Base-by-base conservation (phyloP, 805 yeast species). In the Wickerhamiella lipophila region DNA sequence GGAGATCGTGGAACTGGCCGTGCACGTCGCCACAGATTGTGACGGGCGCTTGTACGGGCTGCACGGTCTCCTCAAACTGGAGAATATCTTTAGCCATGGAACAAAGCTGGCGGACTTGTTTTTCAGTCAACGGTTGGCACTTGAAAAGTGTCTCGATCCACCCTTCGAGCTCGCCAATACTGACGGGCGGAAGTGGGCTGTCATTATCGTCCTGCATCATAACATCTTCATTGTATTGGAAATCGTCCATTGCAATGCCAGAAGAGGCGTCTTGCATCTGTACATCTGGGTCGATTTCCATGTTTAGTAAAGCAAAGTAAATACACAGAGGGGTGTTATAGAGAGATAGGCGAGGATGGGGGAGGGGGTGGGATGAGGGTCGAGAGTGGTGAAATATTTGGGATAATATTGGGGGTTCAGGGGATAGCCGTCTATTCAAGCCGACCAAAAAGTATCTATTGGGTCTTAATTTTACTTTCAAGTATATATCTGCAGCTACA, bases 1-100 rank as follows among this genome's bases (percentile, higher is more conserved):
- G 85, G 63, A 88, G 73, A 68, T 88, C 96, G 67, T 88, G 96
- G 65, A 88, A 88, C 68, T 88, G 96, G 39, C 96, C 96, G 63
- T 88, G 96, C 45, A 88, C 94, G 67, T 88, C 96, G 58, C 96
- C 96, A 71, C 96, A 88, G 55, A 88, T 87, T 25, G 96, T 88
- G 43, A 88, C 96, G 11, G 97, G 97, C 6, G 88, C 94, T 55
- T 78, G 78, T 44, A 88, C 95, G 2, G 96, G 96, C 68, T 87
- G 95, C 44, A 88, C 96, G 63, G 88, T 88, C 58, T 84, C 88
- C 69, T 88, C 96, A 57, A 79, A 81, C 64, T 85, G 94, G 59
- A 88, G 69, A 29, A 87, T 92, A 57, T 88, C 96, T 52, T 82
- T 79, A 29, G 95, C 95, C 95, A 86, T 84, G 54, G 77, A 78